Percentiles rank a stretch among this genome's conserved stretches.
These are phyloP conservation scores for Odontarrhena argentea DNA, from an alignment of 345 rosid species.

Conservation along the genomic window DNA sequence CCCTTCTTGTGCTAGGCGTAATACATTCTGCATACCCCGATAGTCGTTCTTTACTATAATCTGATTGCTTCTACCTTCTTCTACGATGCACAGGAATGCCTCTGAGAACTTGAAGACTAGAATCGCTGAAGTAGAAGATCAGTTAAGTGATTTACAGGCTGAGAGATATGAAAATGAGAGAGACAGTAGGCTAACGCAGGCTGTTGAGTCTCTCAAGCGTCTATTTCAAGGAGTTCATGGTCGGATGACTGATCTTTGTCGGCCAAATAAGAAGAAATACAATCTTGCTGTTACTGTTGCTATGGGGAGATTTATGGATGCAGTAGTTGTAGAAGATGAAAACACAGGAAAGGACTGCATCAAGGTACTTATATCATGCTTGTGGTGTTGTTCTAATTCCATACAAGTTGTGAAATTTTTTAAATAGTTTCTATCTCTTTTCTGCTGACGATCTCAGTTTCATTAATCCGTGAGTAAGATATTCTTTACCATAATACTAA, in stretches of 20 bases:
- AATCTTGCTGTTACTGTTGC: slow-evolving; percentile 98
- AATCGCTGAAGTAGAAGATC: slow-evolving; percentile 77
- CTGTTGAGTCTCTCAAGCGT: slow-evolving; percentile 90
- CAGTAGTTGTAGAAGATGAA: slow-evolving; percentile 97
- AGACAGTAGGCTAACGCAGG: slow-evolving; percentile 83
- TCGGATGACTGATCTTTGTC: slow-evolving; percentile 94
- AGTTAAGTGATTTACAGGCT: slow-evolving; percentile 87
- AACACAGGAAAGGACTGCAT: slow-evolving; percentile 94
- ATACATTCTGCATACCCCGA: slow-evolving; percentile 17
- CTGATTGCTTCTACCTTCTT: slow-evolving; percentile 24
- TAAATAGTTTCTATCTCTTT: slow-evolving; percentile 9
- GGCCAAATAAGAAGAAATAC: slow-evolving; percentile 89
- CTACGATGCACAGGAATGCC: slow-evolving; percentile 54
- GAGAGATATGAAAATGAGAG: slow-evolving; percentile 92
- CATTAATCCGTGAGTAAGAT: slow-evolving; percentile 5
- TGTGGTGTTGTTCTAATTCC: slow-evolving; percentile 30
- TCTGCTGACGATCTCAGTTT: slow-evolving; percentile 11
- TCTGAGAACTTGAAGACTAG: slow-evolving; percentile 72
- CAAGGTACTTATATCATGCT: slow-evolving; percentile 57
- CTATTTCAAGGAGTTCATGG: slow-evolving; percentile 96
- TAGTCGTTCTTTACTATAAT: not conserved
- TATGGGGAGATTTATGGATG: slow-evolving; percentile 99
- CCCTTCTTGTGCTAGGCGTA: slow-evolving; percentile 23
- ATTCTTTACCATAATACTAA: slow-evolving; percentile 20
- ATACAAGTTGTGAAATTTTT: slow-evolving; percentile 26